Percentiles rank a stretch among this genome's conserved stretches.
Conservation (phyloP, 352 stramenopile species). For the Globisporangium barbulae region DNA sequence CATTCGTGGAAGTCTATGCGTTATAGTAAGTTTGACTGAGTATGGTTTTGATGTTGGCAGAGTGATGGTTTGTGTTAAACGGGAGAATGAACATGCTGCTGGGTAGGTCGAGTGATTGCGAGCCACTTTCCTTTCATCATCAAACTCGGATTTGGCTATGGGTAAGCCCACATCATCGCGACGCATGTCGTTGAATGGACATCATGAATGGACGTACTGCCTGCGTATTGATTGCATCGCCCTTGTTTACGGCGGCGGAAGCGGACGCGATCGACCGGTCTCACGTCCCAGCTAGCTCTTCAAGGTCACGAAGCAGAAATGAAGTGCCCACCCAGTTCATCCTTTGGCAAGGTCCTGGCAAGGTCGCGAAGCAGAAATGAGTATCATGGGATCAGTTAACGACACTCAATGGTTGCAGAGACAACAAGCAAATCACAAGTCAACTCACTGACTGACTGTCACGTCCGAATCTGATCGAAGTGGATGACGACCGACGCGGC, state of each 20-base stretch:
- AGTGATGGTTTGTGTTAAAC: not conserved
- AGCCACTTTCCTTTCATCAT: constrained; percentile 5
- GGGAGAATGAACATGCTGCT: not conserved
- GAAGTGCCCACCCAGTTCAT: not conserved
- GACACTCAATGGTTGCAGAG: too few relatives aligned
- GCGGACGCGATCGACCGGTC: not conserved
- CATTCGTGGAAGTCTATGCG: not conserved
- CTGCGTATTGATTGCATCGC: too few relatives aligned
- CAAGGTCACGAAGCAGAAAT: too few relatives aligned
- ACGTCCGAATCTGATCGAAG: not conserved
- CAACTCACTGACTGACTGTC: too few relatives aligned
- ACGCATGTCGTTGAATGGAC: not conserved
- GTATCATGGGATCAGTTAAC: too few relatives aligned
- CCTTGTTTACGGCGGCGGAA: not conserved
- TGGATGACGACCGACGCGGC: not conserved
- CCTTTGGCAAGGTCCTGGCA: too few relatives aligned
- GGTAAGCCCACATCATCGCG: not conserved
- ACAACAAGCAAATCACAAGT: too few relatives aligned
- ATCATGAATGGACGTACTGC: not conserved
- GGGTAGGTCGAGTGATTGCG: not conserved
- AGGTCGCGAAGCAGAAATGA: too few relatives aligned
- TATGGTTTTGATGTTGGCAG: not conserved
- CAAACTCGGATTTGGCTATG: not conserved
- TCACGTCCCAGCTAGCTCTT: too few relatives aligned
- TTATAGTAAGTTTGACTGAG: not conserved